Evolutionary conservation across 148 eudicot species (phyloP).

Genomic region (Cornus kousa): DNA sequence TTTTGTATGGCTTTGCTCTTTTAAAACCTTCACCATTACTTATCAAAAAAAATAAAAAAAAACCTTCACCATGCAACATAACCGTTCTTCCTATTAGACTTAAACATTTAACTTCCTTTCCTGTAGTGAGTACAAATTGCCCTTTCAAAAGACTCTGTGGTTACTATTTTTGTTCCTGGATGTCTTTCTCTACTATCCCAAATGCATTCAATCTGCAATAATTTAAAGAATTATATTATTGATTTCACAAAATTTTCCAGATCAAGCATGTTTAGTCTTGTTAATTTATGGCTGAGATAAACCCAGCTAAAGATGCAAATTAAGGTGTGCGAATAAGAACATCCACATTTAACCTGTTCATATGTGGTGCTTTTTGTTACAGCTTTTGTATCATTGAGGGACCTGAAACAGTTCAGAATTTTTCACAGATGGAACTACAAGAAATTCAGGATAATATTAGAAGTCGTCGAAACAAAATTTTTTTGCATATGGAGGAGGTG

Average conservation of each 20-base stretch:
- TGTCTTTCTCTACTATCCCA: not conserved
- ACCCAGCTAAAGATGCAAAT: not conserved
- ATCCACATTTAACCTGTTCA: not conserved
- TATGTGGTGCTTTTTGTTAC: slow-evolving; percentile 16
- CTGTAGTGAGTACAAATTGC: not conserved
- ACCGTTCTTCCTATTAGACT: not conserved
- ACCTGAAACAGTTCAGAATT: slow-evolving; percentile 94
- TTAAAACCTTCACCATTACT: not conserved
- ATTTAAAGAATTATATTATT: not conserved
- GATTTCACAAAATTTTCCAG: not conserved
- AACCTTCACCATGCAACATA: not conserved
- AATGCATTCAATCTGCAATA: not conserved
- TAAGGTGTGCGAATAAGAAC: not conserved
- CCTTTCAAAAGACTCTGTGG: not conserved
- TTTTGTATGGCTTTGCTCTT: not conserved
- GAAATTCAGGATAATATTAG: slow-evolving; percentile 88
- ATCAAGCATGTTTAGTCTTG: not conserved
- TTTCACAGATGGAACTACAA: slow-evolving; percentile 78
- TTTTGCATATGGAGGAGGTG: slow-evolving; percentile 97
- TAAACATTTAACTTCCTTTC: not conserved
- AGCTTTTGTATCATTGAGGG: slow-evolving; percentile 97
- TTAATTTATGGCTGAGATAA: not conserved
- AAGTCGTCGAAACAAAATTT: slow-evolving; percentile 85
- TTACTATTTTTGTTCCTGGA: not conserved
- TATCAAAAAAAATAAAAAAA: no score